These are phyloP conservation scores for Amborella trichopoda DNA, from an alignment of 164 flowering plant genomes.

Conservation along the genomic window DNA sequence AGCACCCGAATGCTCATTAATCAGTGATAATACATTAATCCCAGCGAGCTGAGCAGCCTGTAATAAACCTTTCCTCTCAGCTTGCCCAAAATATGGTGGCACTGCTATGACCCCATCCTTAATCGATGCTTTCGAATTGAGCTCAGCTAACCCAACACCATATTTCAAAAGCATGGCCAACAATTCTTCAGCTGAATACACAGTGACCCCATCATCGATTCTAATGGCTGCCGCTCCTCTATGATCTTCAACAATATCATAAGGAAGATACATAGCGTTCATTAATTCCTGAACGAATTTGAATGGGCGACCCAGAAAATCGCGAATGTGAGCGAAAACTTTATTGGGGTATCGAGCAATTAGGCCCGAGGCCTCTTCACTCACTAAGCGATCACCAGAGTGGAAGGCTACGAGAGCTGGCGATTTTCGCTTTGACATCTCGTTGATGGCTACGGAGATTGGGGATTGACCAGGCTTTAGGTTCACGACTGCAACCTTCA, in stretches of 20 bases:
- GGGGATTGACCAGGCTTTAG: constrained; percentile 84
- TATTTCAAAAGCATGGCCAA: constrained; percentile 64
- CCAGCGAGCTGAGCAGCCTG: constrained; percentile 83
- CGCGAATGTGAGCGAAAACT: constrained; percentile 59
- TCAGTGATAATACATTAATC: constrained; percentile 66
- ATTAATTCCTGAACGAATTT: constrained; percentile 18
- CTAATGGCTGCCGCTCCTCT: constrained; percentile 46
- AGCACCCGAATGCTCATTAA: constrained; percentile 90
- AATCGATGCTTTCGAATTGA: constrained; percentile 50
- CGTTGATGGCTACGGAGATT: constrained; percentile 82
- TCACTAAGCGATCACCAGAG: constrained; percentile 48
- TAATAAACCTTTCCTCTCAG: constrained; percentile 66
- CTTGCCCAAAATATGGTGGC: constrained; percentile 90
- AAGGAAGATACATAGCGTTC: constrained; percentile 54
- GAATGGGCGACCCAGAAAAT: constrained; percentile 54
- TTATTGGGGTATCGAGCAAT: constrained; percentile 72
- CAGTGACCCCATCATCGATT: constrained; percentile 33
- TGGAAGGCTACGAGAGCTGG: constrained; percentile 75
- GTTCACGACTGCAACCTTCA: constrained; percentile 92
- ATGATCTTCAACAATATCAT: constrained; percentile 45
- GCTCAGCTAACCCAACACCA: constrained; percentile 54
- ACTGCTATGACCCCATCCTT: constrained; percentile 73
- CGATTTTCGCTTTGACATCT: constrained; percentile 97
- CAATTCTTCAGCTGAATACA: constrained; percentile 64
- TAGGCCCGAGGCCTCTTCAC: constrained; percentile 80